phyloP scores from a whole-genome alignment of 129 eudicot species.

The Tagetes erecta region DNA sequence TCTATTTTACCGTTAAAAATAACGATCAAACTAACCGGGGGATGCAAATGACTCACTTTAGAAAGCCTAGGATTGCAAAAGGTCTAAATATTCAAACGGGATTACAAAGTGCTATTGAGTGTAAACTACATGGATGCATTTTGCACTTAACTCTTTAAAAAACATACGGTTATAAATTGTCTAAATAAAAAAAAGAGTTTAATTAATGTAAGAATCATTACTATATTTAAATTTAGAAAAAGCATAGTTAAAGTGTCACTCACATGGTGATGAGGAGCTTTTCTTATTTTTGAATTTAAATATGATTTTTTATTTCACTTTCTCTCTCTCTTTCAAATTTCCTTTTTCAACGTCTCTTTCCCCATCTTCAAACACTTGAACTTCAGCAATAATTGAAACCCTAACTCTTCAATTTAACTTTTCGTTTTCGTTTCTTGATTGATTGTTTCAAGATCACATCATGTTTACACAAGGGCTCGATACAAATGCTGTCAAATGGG shows the following conservation, averaged over 20 bases:
- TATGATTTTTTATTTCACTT: conserved; percentile 8
- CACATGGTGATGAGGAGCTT: conserved; percentile 10
- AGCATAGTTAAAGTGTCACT: neutral
- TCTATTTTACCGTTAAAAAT: no score
- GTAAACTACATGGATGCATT: no score
- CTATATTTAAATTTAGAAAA: neutral
- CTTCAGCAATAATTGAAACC: conserved; percentile 10
- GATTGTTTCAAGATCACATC: neutral
- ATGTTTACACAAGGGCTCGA: conserved; percentile 86
- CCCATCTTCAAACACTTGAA: neutral
- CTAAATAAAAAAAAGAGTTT: no score
- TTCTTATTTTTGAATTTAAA: conserved; percentile 18
- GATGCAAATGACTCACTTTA: no score
- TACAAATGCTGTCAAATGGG: conserved; percentile 74
- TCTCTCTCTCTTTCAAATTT: conserved; percentile 13
- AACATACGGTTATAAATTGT: neutral
- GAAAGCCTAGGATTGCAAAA: no score
- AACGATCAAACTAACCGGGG: no score
- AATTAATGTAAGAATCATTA: no score
- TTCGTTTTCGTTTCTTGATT: conserved; percentile 13
- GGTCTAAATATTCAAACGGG: no score
- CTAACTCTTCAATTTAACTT: conserved; percentile 14
- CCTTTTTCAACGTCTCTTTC: conserved; percentile 26
- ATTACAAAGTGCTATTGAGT: no score
- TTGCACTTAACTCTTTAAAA: no score